A percentile compares a stretch with the other conserved stretches of the same genome.
These are phyloP conservation scores for Salvia splendens DNA, from an alignment of 257 asterid species.

Conservation along the genomic window DNA sequence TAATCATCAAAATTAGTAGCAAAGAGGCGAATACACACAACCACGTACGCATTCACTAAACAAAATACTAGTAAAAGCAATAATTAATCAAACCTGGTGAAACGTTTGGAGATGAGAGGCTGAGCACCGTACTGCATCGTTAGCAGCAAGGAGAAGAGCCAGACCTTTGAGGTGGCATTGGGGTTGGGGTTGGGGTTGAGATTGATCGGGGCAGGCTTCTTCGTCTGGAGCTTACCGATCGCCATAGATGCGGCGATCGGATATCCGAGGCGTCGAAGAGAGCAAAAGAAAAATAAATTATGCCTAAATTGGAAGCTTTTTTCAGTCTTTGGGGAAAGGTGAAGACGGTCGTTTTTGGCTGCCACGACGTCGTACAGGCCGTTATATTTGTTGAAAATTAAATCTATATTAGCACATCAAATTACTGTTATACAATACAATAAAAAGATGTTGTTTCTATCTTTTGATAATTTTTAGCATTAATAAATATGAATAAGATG, in stretches of 20 bases:
- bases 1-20: conserved; percentile 10
- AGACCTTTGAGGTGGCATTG: conserved; percentile 51
- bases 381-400: neutral
- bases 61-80: accelerated
- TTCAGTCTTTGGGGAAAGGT: neutral
- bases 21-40: neutral
- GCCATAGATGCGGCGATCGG: conserved; percentile 56
- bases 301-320: neutral
- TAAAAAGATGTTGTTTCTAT: no score
- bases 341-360: conserved; percentile 20
- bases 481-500: no score
- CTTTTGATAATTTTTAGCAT: no score
- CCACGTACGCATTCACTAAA: neutral
- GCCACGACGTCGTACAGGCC: conserved; percentile 32
- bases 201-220: conserved; percentile 34
- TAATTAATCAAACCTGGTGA: conserved; percentile 55
- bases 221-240: conserved; percentile 38
- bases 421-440: no score
- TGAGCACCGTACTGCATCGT: conserved; percentile 92
- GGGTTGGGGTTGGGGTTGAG: conserved; percentile 34
- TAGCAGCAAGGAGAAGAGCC: conserved; percentile 72
- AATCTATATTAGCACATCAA: neutral
- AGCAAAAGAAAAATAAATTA: conserved; percentile 1
- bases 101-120: conserved; percentile 86
- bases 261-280: conserved; percentile 7